A percentile compares a stretch with the other conserved stretches of the same genome.
phyloP scores from a whole-genome alignment of 306 rosid genomes.

The Quercus ilex region DNA sequence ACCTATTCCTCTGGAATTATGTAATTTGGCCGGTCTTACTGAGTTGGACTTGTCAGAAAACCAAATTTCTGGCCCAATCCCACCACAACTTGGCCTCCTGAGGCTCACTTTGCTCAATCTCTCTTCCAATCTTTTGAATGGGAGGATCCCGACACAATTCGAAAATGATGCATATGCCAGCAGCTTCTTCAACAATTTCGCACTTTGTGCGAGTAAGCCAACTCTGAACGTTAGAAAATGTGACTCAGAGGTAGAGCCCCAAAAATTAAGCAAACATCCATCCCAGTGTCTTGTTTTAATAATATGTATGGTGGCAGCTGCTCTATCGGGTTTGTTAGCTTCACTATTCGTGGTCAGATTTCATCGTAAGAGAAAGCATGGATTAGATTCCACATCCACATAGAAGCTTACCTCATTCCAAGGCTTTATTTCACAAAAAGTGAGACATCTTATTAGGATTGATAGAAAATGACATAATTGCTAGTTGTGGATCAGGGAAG shows the following conservation, averaged over 20 bases:
- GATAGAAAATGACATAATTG: constrained; percentile 43
- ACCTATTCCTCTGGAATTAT: constrained; percentile 36
- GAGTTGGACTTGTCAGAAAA: constrained; percentile 62
- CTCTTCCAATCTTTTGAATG: constrained; percentile 52
- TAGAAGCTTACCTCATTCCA: constrained; percentile 79
- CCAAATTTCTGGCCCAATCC: constrained; percentile 61
- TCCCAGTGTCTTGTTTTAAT: constrained; percentile 44
- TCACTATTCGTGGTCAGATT: constrained; percentile 12
- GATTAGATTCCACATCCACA: constrained; percentile 16
- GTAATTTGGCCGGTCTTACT: constrained; percentile 33
- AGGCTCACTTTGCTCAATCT: constrained; percentile 29
- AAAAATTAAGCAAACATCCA: constrained; percentile 32
- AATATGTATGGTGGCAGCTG: constrained; percentile 25
- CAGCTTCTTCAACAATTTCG: constrained; percentile 68
- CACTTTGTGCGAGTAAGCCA: constrained; percentile 46
- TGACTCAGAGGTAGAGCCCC: neutral
- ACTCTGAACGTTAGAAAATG: constrained; percentile 34
- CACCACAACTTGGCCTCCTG: constrained; percentile 14
- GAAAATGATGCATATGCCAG: constrained; percentile 31
- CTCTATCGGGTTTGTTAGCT: constrained; percentile 20
- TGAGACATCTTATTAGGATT: constrained; percentile 45
- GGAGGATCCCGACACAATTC: constrained; percentile 45
- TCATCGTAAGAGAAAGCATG: constrained; percentile 27
- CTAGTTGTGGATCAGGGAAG: constrained; percentile 70
- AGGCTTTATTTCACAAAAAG: constrained; percentile 53